Base-by-base conservation (phyloP, 2,329 filamentous ascomycete species). In the Ascosphaera pollenicola region DNA sequence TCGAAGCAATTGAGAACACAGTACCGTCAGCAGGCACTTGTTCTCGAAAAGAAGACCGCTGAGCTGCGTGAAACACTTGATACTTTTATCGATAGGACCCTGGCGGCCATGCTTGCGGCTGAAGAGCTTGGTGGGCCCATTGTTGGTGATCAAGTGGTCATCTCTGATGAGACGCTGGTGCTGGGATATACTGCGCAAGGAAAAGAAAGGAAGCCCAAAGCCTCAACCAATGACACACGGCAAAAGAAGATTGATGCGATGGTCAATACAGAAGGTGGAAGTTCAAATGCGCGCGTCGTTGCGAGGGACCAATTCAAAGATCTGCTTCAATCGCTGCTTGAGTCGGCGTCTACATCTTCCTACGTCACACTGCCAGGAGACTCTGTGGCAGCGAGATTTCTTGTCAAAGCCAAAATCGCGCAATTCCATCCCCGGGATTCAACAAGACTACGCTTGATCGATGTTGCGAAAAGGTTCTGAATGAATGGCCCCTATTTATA, bases 91-190 rank as follows among this genome's bases (percentile, higher is more conserved):
- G 70, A 80, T 44, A 61, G 71, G 35, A 68, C 72, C 32, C 65
- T 92, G 1, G 78, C 78, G 1, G 59, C 69, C 2, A 79, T 87
- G 72, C 63, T 92, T 35, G 82, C 81, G 5, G 79, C 80, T 1
- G 83, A 91, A 58, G 79, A 84, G 50, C 65, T 85, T 1, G 83
- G 83, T 6, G 82, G 83, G 0, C 82, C 83, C 0, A 76, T 84
- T 8, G 80, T 85, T 1, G 80, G 83, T 3, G 77, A 82, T 46
- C 63, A 76, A 47, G 64, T 78, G 50, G 72, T 78, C 58, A 74
- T 62, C 48, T 68, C 62, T 7, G 68, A 77, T 35, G 69, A 59
- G 10, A 61, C 54, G 6, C 54, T 70, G 32, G 61, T 61, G 39
- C 59, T 60, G 18, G 67, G 67, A n/a, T 70, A 69, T 52, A 69